Evolutionary conservation across 2,329 filamentous ascomycete species (phyloP), one percentile per base, ranked within the genome.

Genomic region (Fusarium mundagurra): DNA sequence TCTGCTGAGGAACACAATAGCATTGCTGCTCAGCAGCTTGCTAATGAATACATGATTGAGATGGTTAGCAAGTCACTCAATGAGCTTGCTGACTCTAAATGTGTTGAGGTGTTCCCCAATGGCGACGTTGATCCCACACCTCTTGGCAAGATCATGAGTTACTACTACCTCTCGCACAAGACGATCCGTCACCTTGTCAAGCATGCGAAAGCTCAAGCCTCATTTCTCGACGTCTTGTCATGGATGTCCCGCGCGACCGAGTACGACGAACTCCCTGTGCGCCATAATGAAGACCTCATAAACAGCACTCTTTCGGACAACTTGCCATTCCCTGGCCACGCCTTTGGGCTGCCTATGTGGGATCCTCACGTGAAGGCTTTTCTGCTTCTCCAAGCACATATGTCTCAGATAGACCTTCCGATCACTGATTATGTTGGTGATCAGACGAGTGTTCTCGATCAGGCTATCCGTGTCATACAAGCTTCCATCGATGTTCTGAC

Each of bases 281-380:
- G 96, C 11, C 96, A 99, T 85, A 99, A 99, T 80, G 96, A 99
- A 84, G 97, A 99, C 80, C 90, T 99, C 50, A 95, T 99, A 86
- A 99, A 99, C 81, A 93, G 90, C 8, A 94, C 98, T 76, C 88
- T 99, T 8, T 94, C 95, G 12, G 90, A 91, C 66, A 94, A 95
- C 71, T 86, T 99, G 2, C 94, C 95, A 0, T 87, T 89, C 68
- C 84, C 87, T 1, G 89, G 86, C 10, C 84, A 84, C 24, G 82
- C 84, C 8, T 90, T 96, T 60, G 92, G 91, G 16, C 85, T 98
- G 45, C 96, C 96, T 4, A 93, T 99, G 92, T 99, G 96, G 96
- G 96, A 99, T 84, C 96, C 96, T 0, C 96, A 99, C 80, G 94
- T 98, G 80, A 99, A 99, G 83, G 92, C 96, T 0, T 98, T 98